Evolutionary conservation across 2,329 filamentous ascomycete genomes (phyloP), one percentile per base, ranked within the genome.

Genomic region (Fusarium penzigii): DNA sequence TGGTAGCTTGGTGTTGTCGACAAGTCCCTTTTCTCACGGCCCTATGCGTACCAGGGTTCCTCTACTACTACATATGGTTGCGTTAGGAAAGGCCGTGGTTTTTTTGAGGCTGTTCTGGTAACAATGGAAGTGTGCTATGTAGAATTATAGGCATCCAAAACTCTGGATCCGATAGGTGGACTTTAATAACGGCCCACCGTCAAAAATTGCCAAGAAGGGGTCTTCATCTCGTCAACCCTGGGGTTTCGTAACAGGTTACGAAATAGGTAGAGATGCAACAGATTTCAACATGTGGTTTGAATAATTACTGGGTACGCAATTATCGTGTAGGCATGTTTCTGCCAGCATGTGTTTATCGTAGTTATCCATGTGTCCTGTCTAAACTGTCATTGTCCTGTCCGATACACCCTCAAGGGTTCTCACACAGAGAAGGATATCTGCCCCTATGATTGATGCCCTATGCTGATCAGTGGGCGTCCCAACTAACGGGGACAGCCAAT

Each of bases 131-230:
- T 25, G 20, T 25, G 20, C 20, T 25, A 25, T 25, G 20, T 4
- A 25, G 7, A 25, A 25, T 32, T 3, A 36, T 38, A 46, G 25
- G 20, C 34, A 40, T 48, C 36, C n/a, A 46, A 41, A 44, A 36
- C 34, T 46, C 40, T 34, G 45, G 39, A 63, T 51, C 61, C 61
- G 63, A 65, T 65, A 65, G 63, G 63, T 65, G 60, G 63, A 56
- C 36, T 57, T 53, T 48, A 34, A 43, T 38, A 29, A 32, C n/a
- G 45, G 29, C 55, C 63, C 63, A 63, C 56, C 41, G n/a, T 13
- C 29, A 29, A 14, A 14, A 42, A 46, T 53, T 55, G 61, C 54
- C 61, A 65, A 57, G 57, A 63, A 64, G 55, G 56, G 32, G 59
- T 57, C 57, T 42, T 63, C 58, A 63, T 63, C 55, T 64, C 53